Evolutionary conservation across 2,329 filamentous ascomycete species (phyloP), one percentile per base, ranked within the genome.

Genomic region (Botrytis tulipae): DNA sequence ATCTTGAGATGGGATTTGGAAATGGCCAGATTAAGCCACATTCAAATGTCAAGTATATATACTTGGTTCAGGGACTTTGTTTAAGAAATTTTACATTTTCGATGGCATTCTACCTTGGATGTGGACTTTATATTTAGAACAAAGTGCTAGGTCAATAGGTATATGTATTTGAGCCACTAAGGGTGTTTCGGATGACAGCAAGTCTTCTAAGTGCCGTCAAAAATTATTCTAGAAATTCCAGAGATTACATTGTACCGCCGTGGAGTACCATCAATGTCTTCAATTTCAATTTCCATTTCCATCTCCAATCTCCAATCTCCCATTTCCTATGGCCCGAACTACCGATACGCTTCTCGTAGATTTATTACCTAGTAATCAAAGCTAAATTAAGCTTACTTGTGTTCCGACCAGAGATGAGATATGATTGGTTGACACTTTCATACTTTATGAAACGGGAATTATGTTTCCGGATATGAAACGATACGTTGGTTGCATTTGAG

Each of bases 201-300:
- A 61, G 35, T 40, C 10, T 61, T 61, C 35, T 18, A 16, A 40
- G 10, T n/a, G 22, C 35, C 59, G 37, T 40, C 37, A 22, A 62
- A 35, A 62, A 62, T 16, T n/a, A 12, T 62, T 62, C 60, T 62
- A n/a, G 35, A 62, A 62, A 62, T n/a, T 42, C 60, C 37, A 62
- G 60, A 62, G 37, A 62, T 62, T 62, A 40, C 8, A 18, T 42
- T 37, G 60, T 62, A 62, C 22, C 22, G 60, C 16, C 60, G 40
- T n/a, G 60, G 35, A 62, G 60, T 22, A 42, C 35, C 60, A 62
- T 40, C 8, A 22, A 22, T 62, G 60, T 62, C 60, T 42, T 42
- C 51, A 9, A 62, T 16, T 40, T 25, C 35, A 62, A 42, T 40
- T 29, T 25, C 22, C 1, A n/a, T 44, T 6, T 51, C 25, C 12